Base-by-base conservation (phyloP, 2,329 filamentous ascomycete genomes). In the Fusarium mexicanum region DNA sequence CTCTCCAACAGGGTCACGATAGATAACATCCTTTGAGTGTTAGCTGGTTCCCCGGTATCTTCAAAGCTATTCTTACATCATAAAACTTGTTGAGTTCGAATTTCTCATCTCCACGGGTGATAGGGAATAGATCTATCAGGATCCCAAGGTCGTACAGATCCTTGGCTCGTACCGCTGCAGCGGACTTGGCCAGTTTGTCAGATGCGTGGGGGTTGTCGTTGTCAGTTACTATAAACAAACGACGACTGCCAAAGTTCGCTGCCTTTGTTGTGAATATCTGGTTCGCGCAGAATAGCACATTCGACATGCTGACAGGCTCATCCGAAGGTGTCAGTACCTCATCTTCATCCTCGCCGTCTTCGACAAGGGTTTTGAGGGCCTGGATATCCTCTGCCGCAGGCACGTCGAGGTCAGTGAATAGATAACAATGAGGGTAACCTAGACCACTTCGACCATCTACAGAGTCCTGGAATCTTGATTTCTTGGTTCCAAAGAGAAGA, bases 211-310 rank as follows among this genome's bases (percentile, higher is more conserved):
- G 96, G 73, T 95, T 89, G 80, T 98, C 96, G 73, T 97, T 94
- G 81, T 98, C 95, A 0, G 96, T 98, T 64, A 99, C 94, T 72
- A 99, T 91, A 83, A 99, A 99, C n/a, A 99, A 85, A 40, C 96
- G 90, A 69, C 96, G 88, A 11, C 96, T 98, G 8, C 94, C 92
- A 81, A 98, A 98, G 79, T 98, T 98, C 24, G 96, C 91, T 1
- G 96, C 95, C 81, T 93, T 97, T 7, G 94, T 98, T 3, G 95
- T 98, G 80, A 99, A 98, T 59, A 98, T 93, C 79, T 98, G 95
- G 75, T 98, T 98, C 43, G 95, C 96, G 77, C 95, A 97, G 80
- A 98, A 98, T 4, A 99, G 87, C 6, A 99, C 88, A 77, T 95
- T 97, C 16, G 94, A 91, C 92, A 99, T 97, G 40, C 91, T 91